Conservation (phyloP, 495 filamentous ascomycete genomes). For the Hypoxylon rickii region DNA sequence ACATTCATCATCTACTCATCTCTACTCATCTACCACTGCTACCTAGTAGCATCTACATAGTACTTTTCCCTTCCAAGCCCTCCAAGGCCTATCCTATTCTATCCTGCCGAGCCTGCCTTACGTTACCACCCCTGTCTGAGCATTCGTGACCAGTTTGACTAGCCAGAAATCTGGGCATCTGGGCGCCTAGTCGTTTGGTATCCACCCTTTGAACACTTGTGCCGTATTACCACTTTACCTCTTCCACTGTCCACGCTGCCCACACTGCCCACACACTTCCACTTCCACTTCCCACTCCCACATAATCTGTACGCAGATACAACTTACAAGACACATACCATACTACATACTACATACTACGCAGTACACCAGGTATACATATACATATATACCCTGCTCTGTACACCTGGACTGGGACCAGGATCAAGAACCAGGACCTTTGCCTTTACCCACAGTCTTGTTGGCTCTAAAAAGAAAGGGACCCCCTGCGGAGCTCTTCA, state of each 20-base stretch:
- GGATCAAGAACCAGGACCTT: background rate
- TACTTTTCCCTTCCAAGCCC: too few species aligned
- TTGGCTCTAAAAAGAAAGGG: conserved; percentile 26
- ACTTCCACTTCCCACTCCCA: too few species aligned
- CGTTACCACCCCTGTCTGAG: conserved; percentile 30
- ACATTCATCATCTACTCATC: too few species aligned
- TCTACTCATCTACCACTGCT: too few species aligned
- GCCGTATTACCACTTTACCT: conserved; percentile 16
- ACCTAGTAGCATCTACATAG: too few species aligned
- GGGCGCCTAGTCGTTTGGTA: conserved; percentile 14
- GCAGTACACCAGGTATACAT: too few species aligned
- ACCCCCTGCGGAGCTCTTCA: conserved; percentile 19
- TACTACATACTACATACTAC: too few species aligned
- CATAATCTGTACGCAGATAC: too few species aligned
- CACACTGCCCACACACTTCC: too few species aligned
- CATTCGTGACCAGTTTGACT: conserved; percentile 24
- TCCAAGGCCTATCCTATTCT: background rate
- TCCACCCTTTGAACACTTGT: conserved; percentile 18
- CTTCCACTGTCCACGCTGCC: too few species aligned
- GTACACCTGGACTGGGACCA: too few species aligned
- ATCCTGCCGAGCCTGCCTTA: conserved; percentile 7
- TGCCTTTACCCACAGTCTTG: background rate
- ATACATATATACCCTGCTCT: conserved; percentile 16
- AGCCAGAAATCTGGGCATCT: background rate
- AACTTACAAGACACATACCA: too few species aligned